phyloP scores from a whole-genome alignment of 2,329 filamentous ascomycete species.

The Colletotrichum falcatum region DNA sequence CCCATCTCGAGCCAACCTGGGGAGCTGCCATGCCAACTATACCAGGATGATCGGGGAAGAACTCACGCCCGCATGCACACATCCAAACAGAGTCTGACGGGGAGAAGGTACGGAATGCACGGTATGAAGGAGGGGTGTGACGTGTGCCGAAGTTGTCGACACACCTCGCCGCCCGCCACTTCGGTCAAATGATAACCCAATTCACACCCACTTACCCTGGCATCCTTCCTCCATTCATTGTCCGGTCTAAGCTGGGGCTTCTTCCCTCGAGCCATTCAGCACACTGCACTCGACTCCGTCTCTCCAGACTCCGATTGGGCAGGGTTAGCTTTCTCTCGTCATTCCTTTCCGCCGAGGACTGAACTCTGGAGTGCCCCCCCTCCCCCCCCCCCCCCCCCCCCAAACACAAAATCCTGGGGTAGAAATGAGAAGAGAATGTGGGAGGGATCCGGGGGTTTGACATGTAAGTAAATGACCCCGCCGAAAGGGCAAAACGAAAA shows the following conservation, averaged over 20 bases:
- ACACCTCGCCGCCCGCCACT: constrained; percentile 19
- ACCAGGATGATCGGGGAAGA: not conserved
- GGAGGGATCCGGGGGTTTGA: constrained; percentile 21
- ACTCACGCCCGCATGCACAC: not conserved
- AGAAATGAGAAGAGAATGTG: constrained; percentile 26
- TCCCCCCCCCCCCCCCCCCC: no score
- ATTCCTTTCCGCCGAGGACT: constrained; percentile 33
- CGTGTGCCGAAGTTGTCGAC: not conserved
- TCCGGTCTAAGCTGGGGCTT: not conserved
- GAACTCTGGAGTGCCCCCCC: constrained; percentile 7
- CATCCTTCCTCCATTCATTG: not conserved
- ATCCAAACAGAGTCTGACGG: not conserved
- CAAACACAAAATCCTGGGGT: constrained; percentile 28
- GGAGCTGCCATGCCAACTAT: not conserved
- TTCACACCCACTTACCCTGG: constrained; percentile 2
- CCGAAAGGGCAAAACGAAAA: constrained; percentile 1
- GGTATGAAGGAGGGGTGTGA: not conserved
- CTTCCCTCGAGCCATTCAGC: constrained; percentile 4
- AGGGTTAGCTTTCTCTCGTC: constrained; percentile 8
- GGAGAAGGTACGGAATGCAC: not conserved
- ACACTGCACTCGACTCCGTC: not conserved
- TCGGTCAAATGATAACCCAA: constrained; percentile 36
- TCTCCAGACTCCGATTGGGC: constrained; percentile 13
- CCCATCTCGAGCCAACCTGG: constrained; percentile 3
- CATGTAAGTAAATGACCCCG: not conserved